Percentiles rank a stretch among this genome's conserved stretches.
Conservation (phyloP, 2,329 filamentous ascomycete genomes). For the Tolypocladium capitatum region DNA sequence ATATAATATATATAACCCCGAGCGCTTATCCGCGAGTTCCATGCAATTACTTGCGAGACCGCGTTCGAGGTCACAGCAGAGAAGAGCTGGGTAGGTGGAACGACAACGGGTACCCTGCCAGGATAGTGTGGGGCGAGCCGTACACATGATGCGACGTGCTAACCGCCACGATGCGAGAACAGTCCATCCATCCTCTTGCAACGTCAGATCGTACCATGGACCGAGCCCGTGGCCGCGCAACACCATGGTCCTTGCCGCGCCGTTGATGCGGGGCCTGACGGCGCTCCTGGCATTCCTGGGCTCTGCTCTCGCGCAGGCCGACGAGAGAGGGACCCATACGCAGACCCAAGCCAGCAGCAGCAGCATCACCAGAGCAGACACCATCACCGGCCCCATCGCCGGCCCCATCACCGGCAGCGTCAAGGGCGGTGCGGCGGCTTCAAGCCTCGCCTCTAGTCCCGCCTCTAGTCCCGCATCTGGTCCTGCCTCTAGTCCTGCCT, state of each 20-base stretch:
- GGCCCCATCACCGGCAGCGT: not conserved
- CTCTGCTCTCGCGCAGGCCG: not conserved
- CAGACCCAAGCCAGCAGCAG: not conserved
- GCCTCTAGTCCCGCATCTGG: not conserved
- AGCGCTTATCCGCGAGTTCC: not conserved
- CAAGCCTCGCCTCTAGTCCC: not conserved
- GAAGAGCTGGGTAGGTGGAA: too few species aligned
- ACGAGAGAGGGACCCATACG: not conserved
- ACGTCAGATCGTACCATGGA: slow-evolving; percentile 2
- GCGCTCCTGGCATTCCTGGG: not conserved
- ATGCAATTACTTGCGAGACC: too few species aligned
- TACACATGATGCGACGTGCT: not conserved
- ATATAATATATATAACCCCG: too few species aligned
- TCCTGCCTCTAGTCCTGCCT: too few species aligned
- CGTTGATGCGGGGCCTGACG: not conserved
- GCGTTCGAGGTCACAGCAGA: too few species aligned
- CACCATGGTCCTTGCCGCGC: slow-evolving; percentile 4
- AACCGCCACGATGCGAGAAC: not conserved
- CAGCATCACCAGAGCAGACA: not conserved
- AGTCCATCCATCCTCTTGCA: not conserved
- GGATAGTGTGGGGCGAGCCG: not conserved
- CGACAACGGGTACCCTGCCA: not conserved
- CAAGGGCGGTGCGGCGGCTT: not conserved
- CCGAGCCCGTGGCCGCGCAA: not conserved
- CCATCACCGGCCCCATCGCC: not conserved